Evolutionary conservation across 2,329 filamentous ascomycete genomes (phyloP).

Genomic region (Endoconidiophora polonica): DNA sequence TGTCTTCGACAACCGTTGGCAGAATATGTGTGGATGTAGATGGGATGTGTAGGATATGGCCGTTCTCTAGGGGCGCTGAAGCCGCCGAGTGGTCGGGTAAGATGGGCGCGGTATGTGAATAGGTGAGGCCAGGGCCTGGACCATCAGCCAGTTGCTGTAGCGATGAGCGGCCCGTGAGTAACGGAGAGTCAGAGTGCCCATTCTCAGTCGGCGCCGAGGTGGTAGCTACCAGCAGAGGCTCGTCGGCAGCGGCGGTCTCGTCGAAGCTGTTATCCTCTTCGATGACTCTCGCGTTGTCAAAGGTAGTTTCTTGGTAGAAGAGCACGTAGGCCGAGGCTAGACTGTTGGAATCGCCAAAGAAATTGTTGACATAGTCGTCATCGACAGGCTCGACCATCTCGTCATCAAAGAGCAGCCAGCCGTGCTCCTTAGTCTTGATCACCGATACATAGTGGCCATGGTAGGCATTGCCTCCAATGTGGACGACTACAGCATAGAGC

Average conservation of each 20-base stretch:
- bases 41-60: background rate
- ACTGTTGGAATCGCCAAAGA: slow-evolving; percentile 85
- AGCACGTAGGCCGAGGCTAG: slow-evolving; percentile 91
- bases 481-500: slow-evolving; percentile 89
- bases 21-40: background rate
- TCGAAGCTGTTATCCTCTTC: slow-evolving; percentile 18
- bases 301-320: slow-evolving; percentile 86
- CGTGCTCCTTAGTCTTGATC: slow-evolving; percentile 89
- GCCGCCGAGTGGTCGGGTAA: background rate
- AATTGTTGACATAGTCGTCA: slow-evolving; percentile 89
- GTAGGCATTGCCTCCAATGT: slow-evolving; percentile 91
- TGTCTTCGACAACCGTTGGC: slow-evolving; percentile 16
- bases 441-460: slow-evolving; percentile 97
- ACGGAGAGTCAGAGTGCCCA: slow-evolving; percentile 20
- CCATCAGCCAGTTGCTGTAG: slow-evolving; percentile 19
- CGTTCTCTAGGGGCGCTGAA: background rate
- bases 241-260: background rate
- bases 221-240: background rate
- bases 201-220: background rate
- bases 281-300: slow-evolving; percentile 29
- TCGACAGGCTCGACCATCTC: slow-evolving; percentile 98
- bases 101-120: slow-evolving; percentile 46
- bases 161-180: slow-evolving; percentile 3
- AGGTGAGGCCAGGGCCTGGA: slow-evolving; percentile 42
- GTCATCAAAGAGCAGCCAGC: slow-evolving; percentile 93